Percentiles rank a stretch among this genome's conserved stretches.
These are phyloP conservation scores for Ramaria sp. DNA, from an alignment of 768 basidiomycete genomes.

Conservation along the genomic window DNA sequence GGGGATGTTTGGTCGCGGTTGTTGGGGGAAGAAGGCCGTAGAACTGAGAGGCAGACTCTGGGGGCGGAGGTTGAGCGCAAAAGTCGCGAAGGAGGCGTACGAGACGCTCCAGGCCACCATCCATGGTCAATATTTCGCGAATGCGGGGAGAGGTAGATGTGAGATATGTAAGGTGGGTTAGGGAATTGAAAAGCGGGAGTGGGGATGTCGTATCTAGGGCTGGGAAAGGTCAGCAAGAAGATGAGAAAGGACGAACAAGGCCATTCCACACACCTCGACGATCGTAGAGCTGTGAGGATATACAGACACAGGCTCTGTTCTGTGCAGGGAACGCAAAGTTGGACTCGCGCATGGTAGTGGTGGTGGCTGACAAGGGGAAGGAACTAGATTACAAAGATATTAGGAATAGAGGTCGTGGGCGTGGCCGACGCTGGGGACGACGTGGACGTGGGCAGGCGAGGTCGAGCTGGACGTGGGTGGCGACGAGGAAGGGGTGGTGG, in stretches of 20 bases:
- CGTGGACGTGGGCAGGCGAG: no score
- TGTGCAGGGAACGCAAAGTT: conserved; percentile 93
- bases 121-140: conserved; percentile 96
- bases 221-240: conserved; percentile 14
- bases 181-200: conserved; percentile 80
- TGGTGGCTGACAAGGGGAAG: no score
- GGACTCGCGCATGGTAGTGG: conserved; percentile 69
- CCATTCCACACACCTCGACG: conserved; percentile 56
- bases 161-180: conserved; percentile 91
- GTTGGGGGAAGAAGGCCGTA: conserved; percentile 58
- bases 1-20: conserved; percentile 11
- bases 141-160: conserved; percentile 96
- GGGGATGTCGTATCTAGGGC: conserved; percentile 46
- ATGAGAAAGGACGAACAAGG: conserved; percentile 10
- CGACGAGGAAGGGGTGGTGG: no score
- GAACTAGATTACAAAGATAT: no score
- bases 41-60: conserved; percentile 63
- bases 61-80: conserved; percentile 72
- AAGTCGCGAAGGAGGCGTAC: conserved; percentile 87
- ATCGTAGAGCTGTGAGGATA: conserved; percentile 91
- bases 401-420: no score
- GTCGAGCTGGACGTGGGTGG: no score
- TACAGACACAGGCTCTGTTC: conserved; percentile 91
- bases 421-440: no score
- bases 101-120: conserved; percentile 93